These are phyloP conservation scores for Simmondsia chinensis DNA, from an alignment of 148 eudicot genomes.

Conservation along the genomic window DNA sequence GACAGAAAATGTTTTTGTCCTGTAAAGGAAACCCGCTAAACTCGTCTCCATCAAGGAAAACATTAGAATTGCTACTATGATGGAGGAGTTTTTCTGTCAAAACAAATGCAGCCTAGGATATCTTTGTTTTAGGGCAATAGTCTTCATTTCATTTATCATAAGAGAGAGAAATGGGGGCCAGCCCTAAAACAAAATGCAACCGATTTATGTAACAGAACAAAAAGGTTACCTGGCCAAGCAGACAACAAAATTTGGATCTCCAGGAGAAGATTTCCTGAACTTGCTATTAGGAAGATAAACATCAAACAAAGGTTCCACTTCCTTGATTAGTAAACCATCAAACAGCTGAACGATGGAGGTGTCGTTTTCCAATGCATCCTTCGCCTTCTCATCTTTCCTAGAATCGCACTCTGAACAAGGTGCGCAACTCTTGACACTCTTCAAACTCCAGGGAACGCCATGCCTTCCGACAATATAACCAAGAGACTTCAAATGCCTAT, in stretches of 20 bases:
- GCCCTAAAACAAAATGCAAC: background rate
- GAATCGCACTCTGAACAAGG: constrained; percentile 10
- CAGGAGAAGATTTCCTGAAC: constrained; percentile 81
- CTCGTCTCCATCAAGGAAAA: too few relatives aligned
- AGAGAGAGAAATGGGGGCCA: background rate
- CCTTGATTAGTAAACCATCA: constrained; percentile 35
- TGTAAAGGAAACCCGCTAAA: too few relatives aligned
- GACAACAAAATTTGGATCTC: constrained; percentile 57
- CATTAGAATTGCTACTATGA: too few relatives aligned
- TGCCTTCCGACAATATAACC: constrained; percentile 80
- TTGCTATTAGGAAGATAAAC: constrained; percentile 85
- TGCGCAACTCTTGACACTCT: constrained; percentile 21
- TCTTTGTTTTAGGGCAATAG: too few relatives aligned
- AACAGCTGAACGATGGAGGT: constrained; percentile 27
- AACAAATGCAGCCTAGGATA: too few relatives aligned
- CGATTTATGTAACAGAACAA: background rate
- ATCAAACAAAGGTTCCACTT: constrained; percentile 49
- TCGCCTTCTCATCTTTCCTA: constrained; percentile 1
- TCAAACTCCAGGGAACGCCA: constrained; percentile 56
- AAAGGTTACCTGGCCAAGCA: constrained; percentile 49
- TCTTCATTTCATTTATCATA: too few relatives aligned
- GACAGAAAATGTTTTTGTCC: too few relatives aligned
- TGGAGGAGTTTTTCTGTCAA: too few relatives aligned
- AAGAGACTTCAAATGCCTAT: constrained; percentile 65
- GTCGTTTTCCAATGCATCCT: constrained; percentile 9